Evolutionary conservation across 2,329 filamentous ascomycete genomes (phyloP), one percentile per base, ranked within the genome.

Genomic region (Fusarium pseudonygamai): DNA sequence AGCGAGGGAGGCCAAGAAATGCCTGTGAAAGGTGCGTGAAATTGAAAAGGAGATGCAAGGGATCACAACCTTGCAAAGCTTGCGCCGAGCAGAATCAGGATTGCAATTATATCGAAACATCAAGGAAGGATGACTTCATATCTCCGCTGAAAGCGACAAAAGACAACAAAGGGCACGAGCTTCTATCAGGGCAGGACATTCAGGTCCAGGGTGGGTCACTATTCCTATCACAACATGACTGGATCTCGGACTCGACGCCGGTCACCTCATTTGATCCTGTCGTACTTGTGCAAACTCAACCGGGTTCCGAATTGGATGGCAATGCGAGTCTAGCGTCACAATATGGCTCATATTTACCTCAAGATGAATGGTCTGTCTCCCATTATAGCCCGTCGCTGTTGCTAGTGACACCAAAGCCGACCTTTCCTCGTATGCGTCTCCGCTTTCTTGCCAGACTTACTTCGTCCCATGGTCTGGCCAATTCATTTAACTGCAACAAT

Each of bases 41-140:
- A 12, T n/a, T 69, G 5, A 70, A 70, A 28, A 69, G 47, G 46
- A 59, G 40, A 20, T 70, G 67, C 13, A 69, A 20, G 4, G 42
- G 65, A 15, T 45, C 64, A 5, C 34, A 37, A 2, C 67, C 64
- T 20, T 70, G 67, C 16, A 22, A n/a, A 24, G n/a, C 32, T 5
- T 71, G 68, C 56, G 34, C n/a, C 7, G 50, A 66, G 15, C 68
- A 57, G 26, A 42, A 53, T 18, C 55, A 66, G 4, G n/a, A 58
- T 5, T 69, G 68, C 26, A 61, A 9, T 18, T 69, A 65, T 9
- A 4, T 12, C 6, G 26, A 32, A 46, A 37, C 52, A 10, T 5
- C 18, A 12, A 53, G 20, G 18, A 28, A 37, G 13, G 24, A 46
- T 11, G 13, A 46, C 9, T 46, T 46, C 3, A 11, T 22, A 28